Conservation (phyloP, 2,329 filamentous ascomycete species). For the Fusarium austroafricanum region DNA sequence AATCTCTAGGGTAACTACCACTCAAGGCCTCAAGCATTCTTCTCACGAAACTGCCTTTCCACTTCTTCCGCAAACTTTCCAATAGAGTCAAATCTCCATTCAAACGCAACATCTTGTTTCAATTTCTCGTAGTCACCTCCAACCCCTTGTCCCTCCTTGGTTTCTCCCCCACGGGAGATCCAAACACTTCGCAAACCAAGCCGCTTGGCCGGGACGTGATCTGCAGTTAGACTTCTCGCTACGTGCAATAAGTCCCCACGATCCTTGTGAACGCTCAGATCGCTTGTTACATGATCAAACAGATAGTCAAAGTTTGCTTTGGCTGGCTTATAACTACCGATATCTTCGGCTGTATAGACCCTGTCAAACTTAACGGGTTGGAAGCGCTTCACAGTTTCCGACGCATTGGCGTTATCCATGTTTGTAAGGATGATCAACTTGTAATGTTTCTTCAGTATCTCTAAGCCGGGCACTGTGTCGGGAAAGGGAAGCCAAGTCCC, state of each 20-base stretch:
- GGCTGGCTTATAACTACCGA: conserved; percentile 24
- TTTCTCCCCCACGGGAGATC: conserved; percentile 17
- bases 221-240: conserved; percentile 26
- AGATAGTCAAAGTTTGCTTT: conserved; percentile 22
- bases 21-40: neutral
- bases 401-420: conserved; percentile 17
- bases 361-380: conserved; percentile 14
- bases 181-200: conserved; percentile 13
- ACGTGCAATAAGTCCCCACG: conserved; percentile 13
- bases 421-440: conserved; percentile 17
- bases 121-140: conserved; percentile 19
- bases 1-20: neutral
- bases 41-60: conserved; percentile 12
- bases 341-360: conserved; percentile 19
- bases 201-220: conserved; percentile 20
- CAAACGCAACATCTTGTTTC: conserved; percentile 4
- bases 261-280: conserved; percentile 14
- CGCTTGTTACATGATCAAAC: conserved; percentile 3
- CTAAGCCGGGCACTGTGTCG: neutral
- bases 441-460: conserved; percentile 16
- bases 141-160: conserved; percentile 4
- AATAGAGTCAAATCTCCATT: conserved; percentile 25
- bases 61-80: conserved; percentile 21
- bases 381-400: neutral
- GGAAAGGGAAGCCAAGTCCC: conserved; percentile 16